Base-by-base conservation (phyloP, 176 grass and related monocot genomes). In the Triticum turgidum region DNA sequence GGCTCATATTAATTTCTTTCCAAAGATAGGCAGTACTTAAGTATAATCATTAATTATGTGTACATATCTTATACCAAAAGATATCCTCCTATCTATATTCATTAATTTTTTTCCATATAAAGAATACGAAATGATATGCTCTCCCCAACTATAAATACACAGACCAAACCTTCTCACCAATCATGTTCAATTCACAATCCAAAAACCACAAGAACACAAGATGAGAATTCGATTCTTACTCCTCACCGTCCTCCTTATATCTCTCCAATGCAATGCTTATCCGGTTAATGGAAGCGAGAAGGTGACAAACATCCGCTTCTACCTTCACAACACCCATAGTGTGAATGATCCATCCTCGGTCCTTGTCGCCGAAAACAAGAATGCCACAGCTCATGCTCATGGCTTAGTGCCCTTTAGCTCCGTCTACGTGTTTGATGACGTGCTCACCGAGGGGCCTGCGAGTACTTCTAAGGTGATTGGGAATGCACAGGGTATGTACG, bases 331-430 rank as follows among this genome's bases (percentile, higher is more conserved):
- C 44, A 75, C 72, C 14, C 72, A 75, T 6, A 5, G 3, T 2
- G 44, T 3, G 42, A 75, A 51, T 51, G 72, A 75, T 30, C 72
- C 42, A 51, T 75, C 72, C 3, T 75, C 72, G 13, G 72, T 75
- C 13, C 72, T 75, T 0, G 72, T 75, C 7, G 44, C 72, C 0
- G 12, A 75, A 75, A 75, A 75, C 15, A 75, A 13, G 6, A 75
- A 75, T 51, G 72, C 42, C 72, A 75, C 72, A 3, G 13, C 72
- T 7, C 72, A 75, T 30, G 72, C 72, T 30, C 72, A 14, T 75
- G 72, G 72, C 42, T 51, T 75, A 75, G 72, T 75, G 72, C 72
- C 72, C 6, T 75, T 75, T 75, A 75, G 72, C 72, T 75, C 72
- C 15, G 72, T 75, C 42, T 75, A 75, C 6, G 72, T 75, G 24